Conservation (phyloP, 805 yeast species). For the Peterozyma toletana region DNA sequence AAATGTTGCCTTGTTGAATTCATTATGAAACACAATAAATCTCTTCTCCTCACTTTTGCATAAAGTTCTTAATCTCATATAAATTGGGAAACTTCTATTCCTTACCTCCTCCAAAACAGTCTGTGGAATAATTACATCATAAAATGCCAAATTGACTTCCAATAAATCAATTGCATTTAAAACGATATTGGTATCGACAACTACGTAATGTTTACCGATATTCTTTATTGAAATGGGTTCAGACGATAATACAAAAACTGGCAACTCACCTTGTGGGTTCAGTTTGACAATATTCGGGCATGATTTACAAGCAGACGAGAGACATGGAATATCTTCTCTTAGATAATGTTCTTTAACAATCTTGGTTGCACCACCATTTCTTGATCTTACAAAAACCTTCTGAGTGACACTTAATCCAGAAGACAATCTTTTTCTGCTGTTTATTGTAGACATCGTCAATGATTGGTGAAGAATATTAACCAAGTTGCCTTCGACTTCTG, state of each 20-base stretch:
- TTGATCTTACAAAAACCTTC: slow-evolving; percentile 86
- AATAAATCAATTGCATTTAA: slow-evolving; percentile 84
- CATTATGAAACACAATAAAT: slow-evolving; percentile 89
- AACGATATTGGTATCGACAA: slow-evolving; percentile 84
- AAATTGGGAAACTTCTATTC: slow-evolving; percentile 81
- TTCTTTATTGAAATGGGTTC: slow-evolving; percentile 42
- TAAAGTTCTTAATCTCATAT: slow-evolving; percentile 72
- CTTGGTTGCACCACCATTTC: slow-evolving; percentile 85
- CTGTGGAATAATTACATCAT: slow-evolving; percentile 92
- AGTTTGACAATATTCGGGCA: slow-evolving; percentile 54
- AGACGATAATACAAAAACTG: slow-evolving; percentile 58
- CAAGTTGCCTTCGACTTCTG: not conserved
- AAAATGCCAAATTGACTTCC: slow-evolving; percentile 70
- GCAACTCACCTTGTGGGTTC: slow-evolving; percentile 62
- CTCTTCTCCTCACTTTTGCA: slow-evolving; percentile 74
- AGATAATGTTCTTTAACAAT: slow-evolving; percentile 92
- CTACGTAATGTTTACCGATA: slow-evolving; percentile 70
- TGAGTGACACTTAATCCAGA: slow-evolving; percentile 64
- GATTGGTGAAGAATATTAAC: too few relatives aligned
- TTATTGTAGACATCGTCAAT: slow-evolving; percentile 9
- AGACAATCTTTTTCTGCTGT: slow-evolving; percentile 34
- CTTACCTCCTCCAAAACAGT: slow-evolving; percentile 91
- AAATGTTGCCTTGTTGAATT: slow-evolving; percentile 69
- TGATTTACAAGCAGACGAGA: slow-evolving; percentile 56
- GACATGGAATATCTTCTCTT: slow-evolving; percentile 89